Conservation (phyloP, 805 yeast genomes). For the Priceomyces medius region DNA sequence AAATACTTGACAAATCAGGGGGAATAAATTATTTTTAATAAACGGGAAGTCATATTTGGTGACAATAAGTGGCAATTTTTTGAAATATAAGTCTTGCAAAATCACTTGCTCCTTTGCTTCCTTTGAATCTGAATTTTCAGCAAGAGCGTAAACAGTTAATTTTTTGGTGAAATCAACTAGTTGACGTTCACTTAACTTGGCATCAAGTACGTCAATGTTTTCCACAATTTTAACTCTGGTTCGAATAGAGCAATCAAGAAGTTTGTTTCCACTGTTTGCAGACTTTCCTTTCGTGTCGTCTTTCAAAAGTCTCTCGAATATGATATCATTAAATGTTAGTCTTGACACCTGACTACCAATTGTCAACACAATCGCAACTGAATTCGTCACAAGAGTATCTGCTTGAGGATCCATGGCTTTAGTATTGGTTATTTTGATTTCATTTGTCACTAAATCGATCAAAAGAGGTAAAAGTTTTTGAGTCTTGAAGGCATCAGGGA, state of each 20-base stretch:
- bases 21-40: slow-evolving; percentile 73
- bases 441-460: slow-evolving; percentile 49
- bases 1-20: slow-evolving; percentile 68
- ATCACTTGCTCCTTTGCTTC: slow-evolving; percentile 28
- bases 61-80: slow-evolving; percentile 39
- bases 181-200: slow-evolving; percentile 52
- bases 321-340: slow-evolving; percentile 71
- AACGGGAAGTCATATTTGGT: slow-evolving; percentile 62
- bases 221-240: slow-evolving; percentile 36
- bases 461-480: slow-evolving; percentile 74
- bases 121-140: slow-evolving; percentile 26
- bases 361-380: slow-evolving; percentile 55
- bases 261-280: slow-evolving; percentile 19
- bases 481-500: slow-evolving; percentile 49
- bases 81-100: slow-evolving; percentile 55
- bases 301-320: slow-evolving; percentile 47
- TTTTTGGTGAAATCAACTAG: slow-evolving; percentile 49
- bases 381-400: slow-evolving; percentile 43
- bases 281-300: slow-evolving; percentile 23
- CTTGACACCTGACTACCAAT: slow-evolving; percentile 70
- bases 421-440: slow-evolving; percentile 21
- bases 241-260: slow-evolving; percentile 32
- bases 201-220: slow-evolving; percentile 46
- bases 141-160: slow-evolving; percentile 35
- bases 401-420: slow-evolving; percentile 22